Base-by-base conservation (phyloP, 192 early-diverging fungal species). In the Backusella sp. region DNA sequence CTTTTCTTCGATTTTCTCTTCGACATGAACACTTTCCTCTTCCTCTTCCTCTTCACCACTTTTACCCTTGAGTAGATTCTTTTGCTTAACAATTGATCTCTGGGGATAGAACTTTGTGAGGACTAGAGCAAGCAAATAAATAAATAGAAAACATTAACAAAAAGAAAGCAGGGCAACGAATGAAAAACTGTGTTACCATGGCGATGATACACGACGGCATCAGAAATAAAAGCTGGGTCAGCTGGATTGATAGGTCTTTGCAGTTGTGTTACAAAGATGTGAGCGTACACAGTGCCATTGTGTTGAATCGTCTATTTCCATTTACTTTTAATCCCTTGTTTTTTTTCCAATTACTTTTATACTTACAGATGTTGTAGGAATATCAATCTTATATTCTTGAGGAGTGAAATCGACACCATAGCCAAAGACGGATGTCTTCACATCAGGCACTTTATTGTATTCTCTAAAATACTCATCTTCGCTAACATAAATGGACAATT, bases 241-340 rank as follows among this genome's bases (percentile, higher is more conserved):
- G 37, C 21, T 15, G 89, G 89, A 77, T 89, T 71, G 39, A 88
- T 77, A 6, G 80, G 56, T 6, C 78, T 75, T 26, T 76, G 76
- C 9, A 84, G 62, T 37, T 83, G 82, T 34, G 80, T 74, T 39
- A 90, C 76, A 86, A 86, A 90, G n/a, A 90, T 82, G 49, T 90
- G 89, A 34, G 89, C 89, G 66, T 86, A 90, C 0, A 89, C 68
- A 14, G 89, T 86, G 42, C 86, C 88, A 70, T 90, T 90, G 37
- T 87, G 73, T 74, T 85, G 86, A 3, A 90, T 80, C 71, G 82
- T 73, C 88, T 86, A 66, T 41, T 17, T 30, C 42, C 4, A 0
- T 42, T 0, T 34, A 23, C 53, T 6, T 74, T 46, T 30, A 4
- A 23, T 37, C 19, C 19, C 23, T 62, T 62, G 3, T 28, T 62